These are phyloP conservation scores for Cordia subcordata DNA, from an alignment of 257 asterid species.

Conservation along the genomic window DNA sequence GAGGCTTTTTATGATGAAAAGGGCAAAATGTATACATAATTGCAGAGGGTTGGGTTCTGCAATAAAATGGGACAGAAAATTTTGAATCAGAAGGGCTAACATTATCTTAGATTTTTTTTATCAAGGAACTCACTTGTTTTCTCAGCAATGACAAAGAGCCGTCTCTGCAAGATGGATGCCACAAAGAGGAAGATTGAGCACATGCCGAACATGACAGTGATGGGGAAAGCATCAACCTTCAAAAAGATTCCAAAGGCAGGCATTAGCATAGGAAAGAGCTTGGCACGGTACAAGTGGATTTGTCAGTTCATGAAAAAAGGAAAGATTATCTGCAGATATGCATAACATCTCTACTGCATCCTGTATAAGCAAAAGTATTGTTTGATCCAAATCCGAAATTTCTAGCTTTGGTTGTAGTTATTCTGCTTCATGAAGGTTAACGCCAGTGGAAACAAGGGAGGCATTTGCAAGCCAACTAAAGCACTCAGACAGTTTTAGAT, in stretches of 20 bases:
- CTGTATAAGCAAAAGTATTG: too few species aligned
- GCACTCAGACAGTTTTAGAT: too few species aligned
- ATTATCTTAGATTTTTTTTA: background rate
- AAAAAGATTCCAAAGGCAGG: slow-evolving; percentile 5
- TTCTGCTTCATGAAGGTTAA: too few species aligned
- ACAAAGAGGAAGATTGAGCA: slow-evolving; percentile 94
- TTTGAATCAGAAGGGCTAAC: background rate
- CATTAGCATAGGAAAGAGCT: background rate
- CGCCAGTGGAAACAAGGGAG: too few species aligned
- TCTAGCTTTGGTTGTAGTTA: too few species aligned
- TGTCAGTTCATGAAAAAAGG: background rate
- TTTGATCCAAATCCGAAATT: too few species aligned
- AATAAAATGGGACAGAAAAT: background rate
- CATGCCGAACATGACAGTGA: slow-evolving; percentile 98
- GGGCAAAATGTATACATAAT: too few species aligned
- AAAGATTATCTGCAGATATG: background rate
- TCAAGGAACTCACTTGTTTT: slow-evolving; percentile 65
- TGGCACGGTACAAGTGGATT: background rate
- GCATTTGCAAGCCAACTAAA: too few species aligned
- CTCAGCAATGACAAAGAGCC: slow-evolving; percentile 69
- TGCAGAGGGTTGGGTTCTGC: background rate
- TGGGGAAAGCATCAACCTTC: slow-evolving; percentile 93
- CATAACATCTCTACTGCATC: background rate
- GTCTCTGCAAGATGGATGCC: slow-evolving; percentile 84
- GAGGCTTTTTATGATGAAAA: background rate